Evolutionary conservation across 805 yeast species (phyloP).

Genomic region (Starmerella asiatica): DNA sequence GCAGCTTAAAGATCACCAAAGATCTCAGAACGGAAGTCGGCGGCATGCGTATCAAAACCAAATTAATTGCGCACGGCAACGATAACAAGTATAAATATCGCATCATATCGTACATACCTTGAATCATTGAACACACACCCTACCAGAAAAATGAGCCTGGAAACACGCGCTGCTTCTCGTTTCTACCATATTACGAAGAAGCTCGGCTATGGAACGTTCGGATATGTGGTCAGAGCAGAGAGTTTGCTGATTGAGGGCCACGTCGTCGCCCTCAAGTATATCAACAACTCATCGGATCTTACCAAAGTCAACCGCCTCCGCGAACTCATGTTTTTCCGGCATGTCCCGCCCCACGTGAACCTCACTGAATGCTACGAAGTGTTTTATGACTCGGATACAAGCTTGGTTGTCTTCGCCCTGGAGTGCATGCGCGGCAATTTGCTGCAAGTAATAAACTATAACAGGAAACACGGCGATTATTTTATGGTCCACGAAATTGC

Average conservation of each 20-base stretch:
- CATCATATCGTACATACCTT: too few species aligned
- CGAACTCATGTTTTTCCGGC: conserved; percentile 27
- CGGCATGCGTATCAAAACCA: too few species aligned
- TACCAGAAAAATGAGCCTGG: too few species aligned
- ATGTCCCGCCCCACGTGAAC: conserved; percentile 57
- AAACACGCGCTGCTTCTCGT: too few species aligned
- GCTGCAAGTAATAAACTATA: conserved; percentile 45
- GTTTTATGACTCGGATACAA: conserved; percentile 51
- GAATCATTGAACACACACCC: too few species aligned
- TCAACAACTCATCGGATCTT: conserved; percentile 46
- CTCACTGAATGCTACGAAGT: conserved; percentile 66
- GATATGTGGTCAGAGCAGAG: conserved; percentile 22
- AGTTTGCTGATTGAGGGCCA: conserved; percentile 14
- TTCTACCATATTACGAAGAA: too few species aligned
- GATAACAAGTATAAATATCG: too few species aligned
- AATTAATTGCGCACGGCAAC: too few species aligned
- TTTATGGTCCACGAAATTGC: background rate
- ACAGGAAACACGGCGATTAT: background rate
- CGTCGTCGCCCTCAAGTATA: conserved; percentile 67
- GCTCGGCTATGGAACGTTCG: conserved; percentile 25
- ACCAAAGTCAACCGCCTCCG: conserved; percentile 36
- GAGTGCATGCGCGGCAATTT: conserved; percentile 77
- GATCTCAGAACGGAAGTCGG: too few species aligned
- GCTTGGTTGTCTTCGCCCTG: conserved; percentile 68
- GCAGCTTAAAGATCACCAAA: too few species aligned